These are phyloP conservation scores for Rhynchosporium graminicola DNA, from an alignment of 2,329 filamentous ascomycete genomes.

Conservation along the genomic window DNA sequence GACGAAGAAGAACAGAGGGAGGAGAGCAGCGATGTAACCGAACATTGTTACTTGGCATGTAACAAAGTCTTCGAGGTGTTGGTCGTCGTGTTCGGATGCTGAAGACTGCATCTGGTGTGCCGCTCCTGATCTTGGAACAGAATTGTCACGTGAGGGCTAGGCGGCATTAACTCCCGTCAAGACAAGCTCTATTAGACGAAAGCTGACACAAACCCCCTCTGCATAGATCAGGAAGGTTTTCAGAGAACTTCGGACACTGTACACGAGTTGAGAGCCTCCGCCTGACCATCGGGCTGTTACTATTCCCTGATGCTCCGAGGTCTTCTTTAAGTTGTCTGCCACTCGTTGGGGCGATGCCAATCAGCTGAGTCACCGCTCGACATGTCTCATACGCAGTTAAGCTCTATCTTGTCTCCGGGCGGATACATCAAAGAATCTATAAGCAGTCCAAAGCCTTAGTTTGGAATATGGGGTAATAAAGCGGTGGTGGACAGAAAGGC, in stretches of 20 bases:
- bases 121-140: background rate
- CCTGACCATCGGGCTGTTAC: no score
- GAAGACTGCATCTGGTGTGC: background rate
- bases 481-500: constrained; percentile 19
- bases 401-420: background rate
- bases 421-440: background rate
- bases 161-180: background rate
- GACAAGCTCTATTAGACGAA: no score
- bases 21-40: constrained; percentile 35
- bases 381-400: background rate
- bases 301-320: no score
- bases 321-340: background rate
- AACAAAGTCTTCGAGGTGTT: background rate
- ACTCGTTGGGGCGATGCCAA: background rate
- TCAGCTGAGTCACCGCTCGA: background rate
- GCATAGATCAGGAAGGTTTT: no score
- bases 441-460: constrained; percentile 17
- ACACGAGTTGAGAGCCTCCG: no score
- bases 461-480: background rate
- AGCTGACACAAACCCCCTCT: no score
- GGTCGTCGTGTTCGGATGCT: constrained; percentile 12
- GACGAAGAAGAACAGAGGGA: constrained; percentile 38
- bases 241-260: no score
- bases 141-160: background rate
- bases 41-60: constrained; percentile 31